phyloP scores from a whole-genome alignment of 495 filamentous ascomycete species.

The Hyphodiscus hymeniophilus region DNA sequence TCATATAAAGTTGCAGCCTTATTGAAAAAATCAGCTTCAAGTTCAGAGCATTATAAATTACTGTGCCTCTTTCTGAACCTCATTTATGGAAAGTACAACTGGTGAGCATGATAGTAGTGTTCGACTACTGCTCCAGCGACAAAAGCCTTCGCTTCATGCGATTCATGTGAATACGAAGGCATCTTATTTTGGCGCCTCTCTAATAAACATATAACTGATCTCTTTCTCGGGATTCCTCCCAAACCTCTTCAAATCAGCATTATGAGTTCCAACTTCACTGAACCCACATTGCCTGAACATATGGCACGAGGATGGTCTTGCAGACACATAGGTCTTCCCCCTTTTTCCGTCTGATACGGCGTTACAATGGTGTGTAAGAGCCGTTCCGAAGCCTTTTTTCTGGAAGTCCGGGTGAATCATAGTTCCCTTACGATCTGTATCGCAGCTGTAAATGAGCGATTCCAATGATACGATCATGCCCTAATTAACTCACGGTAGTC shows the following conservation, averaged over 20 bases:
- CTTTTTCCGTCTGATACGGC: conserved; percentile 3
- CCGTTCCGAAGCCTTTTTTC: conserved; percentile 10
- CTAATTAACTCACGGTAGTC: conserved; percentile 10
- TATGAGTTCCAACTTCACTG: neutral
- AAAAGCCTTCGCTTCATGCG: too few relatives aligned
- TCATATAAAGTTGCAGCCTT: too few relatives aligned
- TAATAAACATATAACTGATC: neutral
- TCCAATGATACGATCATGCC: neutral
- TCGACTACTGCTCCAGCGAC: too few relatives aligned
- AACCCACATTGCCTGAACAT: conserved; percentile 4
- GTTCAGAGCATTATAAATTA: too few relatives aligned
- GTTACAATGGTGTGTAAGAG: conserved; percentile 9
- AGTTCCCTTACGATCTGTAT: conserved; percentile 10
- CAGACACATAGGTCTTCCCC: conserved; percentile 4
- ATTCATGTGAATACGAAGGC: too few relatives aligned
- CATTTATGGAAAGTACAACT: too few relatives aligned
- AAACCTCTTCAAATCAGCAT: neutral
- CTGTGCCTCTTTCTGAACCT: too few relatives aligned
- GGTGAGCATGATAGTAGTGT: too few relatives aligned
- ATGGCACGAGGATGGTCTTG: neutral
- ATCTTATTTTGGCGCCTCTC: neutral
- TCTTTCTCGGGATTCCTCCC: neutral
- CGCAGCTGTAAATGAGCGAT: neutral
- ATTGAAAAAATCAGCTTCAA: too few relatives aligned
- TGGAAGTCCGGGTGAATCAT: conserved; percentile 12